Conservation (phyloP, 2,329 filamentous ascomycete genomes). For the Lachnellula occidentalis region DNA sequence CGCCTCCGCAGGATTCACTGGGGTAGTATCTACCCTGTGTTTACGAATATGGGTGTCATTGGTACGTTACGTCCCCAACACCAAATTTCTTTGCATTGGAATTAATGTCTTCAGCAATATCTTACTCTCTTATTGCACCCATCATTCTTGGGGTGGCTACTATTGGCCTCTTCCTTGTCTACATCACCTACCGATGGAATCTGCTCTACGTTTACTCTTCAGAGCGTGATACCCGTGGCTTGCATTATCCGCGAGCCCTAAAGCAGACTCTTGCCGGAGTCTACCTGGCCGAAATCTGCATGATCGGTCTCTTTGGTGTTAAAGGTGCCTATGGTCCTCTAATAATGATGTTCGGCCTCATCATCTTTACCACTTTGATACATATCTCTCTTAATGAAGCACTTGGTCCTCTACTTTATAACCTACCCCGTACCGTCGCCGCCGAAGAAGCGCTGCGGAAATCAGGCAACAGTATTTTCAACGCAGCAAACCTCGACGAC, state of each 20-base stretch:
- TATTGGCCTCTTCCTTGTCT: conserved; percentile 58
- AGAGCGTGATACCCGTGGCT: conserved; percentile 58
- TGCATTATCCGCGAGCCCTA: conserved; percentile 57
- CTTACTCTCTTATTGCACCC: conserved; percentile 60
- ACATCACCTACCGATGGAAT: conserved; percentile 61
- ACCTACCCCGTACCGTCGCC: conserved; percentile 28
- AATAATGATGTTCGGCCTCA: conserved; percentile 51
- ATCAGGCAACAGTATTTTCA: conserved; percentile 13
- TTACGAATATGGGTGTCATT: conserved; percentile 49
- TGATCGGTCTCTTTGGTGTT: conserved; percentile 60
- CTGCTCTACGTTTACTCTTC: conserved; percentile 57
- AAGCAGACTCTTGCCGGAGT: conserved; percentile 59
- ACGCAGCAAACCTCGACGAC: conserved; percentile 15
- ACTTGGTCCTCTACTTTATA: conserved; percentile 25
- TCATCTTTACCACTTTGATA: conserved; percentile 50
- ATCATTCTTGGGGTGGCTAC: conserved; percentile 60
- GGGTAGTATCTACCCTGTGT: conserved; percentile 53
- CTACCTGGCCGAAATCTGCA: conserved; percentile 56
- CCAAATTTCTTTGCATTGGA: not conserved
- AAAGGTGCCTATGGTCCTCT: conserved; percentile 47
- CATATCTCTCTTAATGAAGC: conserved; percentile 38
- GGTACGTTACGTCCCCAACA: conserved; percentile 35
- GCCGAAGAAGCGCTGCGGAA: conserved; percentile 22
- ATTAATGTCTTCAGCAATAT: conserved; percentile 43
- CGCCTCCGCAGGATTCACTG: conserved; percentile 48